These are phyloP conservation scores for Puccinia coronata DNA, from an alignment of 1,284 basidiomycete species.

Conservation along the genomic window DNA sequence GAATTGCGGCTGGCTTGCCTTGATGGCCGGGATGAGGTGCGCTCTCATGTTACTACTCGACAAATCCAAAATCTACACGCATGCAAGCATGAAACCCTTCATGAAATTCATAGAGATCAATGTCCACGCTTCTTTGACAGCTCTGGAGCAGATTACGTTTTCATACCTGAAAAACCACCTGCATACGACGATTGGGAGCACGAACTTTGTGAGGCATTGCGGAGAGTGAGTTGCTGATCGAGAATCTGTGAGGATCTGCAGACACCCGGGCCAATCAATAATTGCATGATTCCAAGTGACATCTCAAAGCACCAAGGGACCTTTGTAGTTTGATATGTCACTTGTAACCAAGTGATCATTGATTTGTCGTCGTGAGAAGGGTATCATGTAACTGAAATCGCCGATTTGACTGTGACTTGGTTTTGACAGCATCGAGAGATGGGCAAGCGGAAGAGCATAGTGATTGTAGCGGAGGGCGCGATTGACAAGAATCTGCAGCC, in stretches of 20 bases:
- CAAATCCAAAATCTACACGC: too few relatives aligned
- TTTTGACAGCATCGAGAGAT: slow-evolving; percentile 73
- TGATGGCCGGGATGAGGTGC: slow-evolving; percentile 89
- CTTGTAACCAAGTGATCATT: too few relatives aligned
- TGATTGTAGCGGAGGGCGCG: slow-evolving; percentile 96
- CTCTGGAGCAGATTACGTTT: slow-evolving; percentile 93
- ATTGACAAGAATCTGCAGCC: slow-evolving; percentile 82
- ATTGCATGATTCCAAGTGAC: too few relatives aligned
- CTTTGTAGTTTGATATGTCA: too few relatives aligned
- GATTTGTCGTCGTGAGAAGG: not conserved
- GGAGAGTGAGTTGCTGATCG: slow-evolving; percentile 63
- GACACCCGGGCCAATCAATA: too few relatives aligned
- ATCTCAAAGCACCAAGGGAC: too few relatives aligned
- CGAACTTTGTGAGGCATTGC: slow-evolving; percentile 85
- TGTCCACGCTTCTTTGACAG: slow-evolving; percentile 60
- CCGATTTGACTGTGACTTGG: slow-evolving; percentile 1
- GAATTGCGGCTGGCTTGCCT: slow-evolving; percentile 95
- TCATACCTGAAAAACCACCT: slow-evolving; percentile 92
- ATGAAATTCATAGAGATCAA: not conserved
- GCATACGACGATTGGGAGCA: slow-evolving; percentile 78
- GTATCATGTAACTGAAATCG: not conserved
- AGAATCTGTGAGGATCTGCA: not conserved
- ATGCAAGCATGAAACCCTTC: too few relatives aligned
- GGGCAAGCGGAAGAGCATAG: slow-evolving; percentile 96
- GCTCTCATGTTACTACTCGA: too few relatives aligned